These are phyloP conservation scores for Pseudocohnilembus persalinus DNA, from an alignment of 169 alveolate genomes.

Conservation along the genomic window DNA sequence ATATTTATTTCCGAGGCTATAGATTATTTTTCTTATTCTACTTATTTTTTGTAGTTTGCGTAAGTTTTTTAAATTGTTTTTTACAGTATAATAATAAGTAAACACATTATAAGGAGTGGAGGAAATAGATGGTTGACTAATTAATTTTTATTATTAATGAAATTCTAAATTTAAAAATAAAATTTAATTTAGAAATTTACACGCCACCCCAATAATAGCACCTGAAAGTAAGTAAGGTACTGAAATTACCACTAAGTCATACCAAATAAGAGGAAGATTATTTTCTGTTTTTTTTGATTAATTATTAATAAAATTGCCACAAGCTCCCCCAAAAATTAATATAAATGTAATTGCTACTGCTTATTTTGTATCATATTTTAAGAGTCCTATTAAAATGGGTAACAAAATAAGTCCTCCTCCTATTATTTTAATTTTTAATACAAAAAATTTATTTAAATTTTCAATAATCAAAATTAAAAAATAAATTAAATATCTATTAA, in stretches of 20 bases:
- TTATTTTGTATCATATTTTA: slow-evolving; percentile 62
- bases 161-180: slow-evolving; percentile 32
- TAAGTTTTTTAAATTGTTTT: neutral
- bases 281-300: slow-evolving; percentile 50
- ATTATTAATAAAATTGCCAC: slow-evolving; percentile 44
- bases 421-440: too few relatives aligned
- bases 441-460: too few relatives aligned
- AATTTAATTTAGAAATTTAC: slow-evolving; percentile 42
- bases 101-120: slow-evolving; percentile 52
- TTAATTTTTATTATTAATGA: slow-evolving; percentile 12
- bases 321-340: slow-evolving; percentile 72
- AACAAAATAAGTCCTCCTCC: slow-evolving; percentile 87
- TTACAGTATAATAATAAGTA: slow-evolving; percentile 11
- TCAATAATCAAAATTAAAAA: too few relatives aligned
- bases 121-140: slow-evolving; percentile 24
- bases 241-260: slow-evolving; percentile 69
- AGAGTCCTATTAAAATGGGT: slow-evolving; percentile 68
- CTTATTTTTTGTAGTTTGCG: neutral
- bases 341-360: slow-evolving; percentile 80
- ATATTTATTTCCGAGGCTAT: neutral
- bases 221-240: slow-evolving; percentile 80
- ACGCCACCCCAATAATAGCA: slow-evolving; percentile 79
- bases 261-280: slow-evolving; percentile 56
- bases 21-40: neutral
- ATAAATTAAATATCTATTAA: neutral